Percentiles rank a stretch among this genome's conserved stretches.
Conservation (phyloP, 2,329 filamentous ascomycete genomes). For the Ascochyta lentis region DNA sequence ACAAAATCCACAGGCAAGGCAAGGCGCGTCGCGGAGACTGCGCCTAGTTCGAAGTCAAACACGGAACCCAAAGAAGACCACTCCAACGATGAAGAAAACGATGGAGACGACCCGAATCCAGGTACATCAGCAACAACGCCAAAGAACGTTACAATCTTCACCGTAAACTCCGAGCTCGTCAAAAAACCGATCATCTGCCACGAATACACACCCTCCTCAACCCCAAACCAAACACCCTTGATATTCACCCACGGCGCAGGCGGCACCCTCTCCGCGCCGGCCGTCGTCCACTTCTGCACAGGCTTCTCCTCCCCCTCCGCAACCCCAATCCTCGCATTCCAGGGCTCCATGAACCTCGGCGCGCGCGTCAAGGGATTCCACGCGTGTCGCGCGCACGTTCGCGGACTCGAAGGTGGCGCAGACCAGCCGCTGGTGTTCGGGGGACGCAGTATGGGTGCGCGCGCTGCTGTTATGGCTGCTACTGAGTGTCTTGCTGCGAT, state of each 20-base stretch:
- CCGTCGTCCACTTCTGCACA: slow-evolving; percentile 49
- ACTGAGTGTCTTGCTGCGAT: neutral
- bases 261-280: slow-evolving; percentile 49
- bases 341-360: slow-evolving; percentile 52
- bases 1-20: neutral
- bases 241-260: slow-evolving; percentile 57
- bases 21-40: neutral
- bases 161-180: slow-evolving; percentile 21
- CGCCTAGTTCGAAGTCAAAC: neutral
- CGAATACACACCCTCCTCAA: slow-evolving; percentile 13
- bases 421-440: slow-evolving; percentile 36
- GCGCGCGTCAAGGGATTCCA: slow-evolving; percentile 49
- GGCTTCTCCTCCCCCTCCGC: slow-evolving; percentile 38
- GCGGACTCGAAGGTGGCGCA: neutral
- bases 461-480: slow-evolving; percentile 51
- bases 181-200: slow-evolving; percentile 34
- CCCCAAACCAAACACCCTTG: slow-evolving; percentile 22
- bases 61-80: neutral
- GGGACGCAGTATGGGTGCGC: slow-evolving; percentile 54
- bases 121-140: neutral
- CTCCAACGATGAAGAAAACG: neutral
- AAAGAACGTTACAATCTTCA: slow-evolving; percentile 6
- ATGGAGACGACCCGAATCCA: neutral
- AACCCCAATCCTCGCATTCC: slow-evolving; percentile 43
- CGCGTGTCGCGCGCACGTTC: slow-evolving; percentile 34